Conservation (phyloP, 2,329 filamentous ascomycete species). For the Cytospora mali region DNA sequence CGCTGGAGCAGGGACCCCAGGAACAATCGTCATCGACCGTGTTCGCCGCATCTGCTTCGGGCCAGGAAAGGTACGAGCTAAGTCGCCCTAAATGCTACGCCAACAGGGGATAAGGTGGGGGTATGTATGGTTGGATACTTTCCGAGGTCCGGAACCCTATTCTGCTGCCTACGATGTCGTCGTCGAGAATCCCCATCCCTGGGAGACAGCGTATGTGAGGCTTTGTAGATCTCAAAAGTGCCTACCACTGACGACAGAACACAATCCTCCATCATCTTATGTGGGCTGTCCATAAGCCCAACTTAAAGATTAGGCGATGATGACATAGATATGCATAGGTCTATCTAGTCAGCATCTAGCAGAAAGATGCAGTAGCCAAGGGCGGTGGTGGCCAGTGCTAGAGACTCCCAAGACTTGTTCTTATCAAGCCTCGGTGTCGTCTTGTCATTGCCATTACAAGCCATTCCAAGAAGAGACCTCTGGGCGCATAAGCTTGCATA, state of each 20-base stretch:
- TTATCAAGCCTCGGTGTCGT: background rate
- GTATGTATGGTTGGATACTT: background rate
- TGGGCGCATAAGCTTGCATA: conserved; percentile 15
- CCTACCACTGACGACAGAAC: background rate
- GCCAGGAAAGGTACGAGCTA: background rate
- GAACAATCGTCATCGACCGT: background rate
- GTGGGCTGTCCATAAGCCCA: background rate
- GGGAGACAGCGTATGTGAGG: background rate
- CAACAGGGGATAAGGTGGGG: background rate
- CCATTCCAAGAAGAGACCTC: background rate
- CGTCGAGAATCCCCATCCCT: background rate
- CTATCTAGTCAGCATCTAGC: background rate
- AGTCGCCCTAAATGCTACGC: background rate
- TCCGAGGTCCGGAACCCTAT: background rate
- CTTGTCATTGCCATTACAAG: background rate
- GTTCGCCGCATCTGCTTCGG: background rate
- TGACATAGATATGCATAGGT: background rate
- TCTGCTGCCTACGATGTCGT: background rate
- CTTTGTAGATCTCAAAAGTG: background rate
- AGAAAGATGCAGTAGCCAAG: background rate
- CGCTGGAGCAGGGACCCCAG: background rate
- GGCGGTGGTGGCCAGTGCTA: background rate
- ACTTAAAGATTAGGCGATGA: background rate
- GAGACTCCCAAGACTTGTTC: background rate
- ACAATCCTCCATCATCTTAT: background rate